These are phyloP conservation scores for Castanea sativa DNA, from an alignment of 306 rosid species.

Conservation along the genomic window DNA sequence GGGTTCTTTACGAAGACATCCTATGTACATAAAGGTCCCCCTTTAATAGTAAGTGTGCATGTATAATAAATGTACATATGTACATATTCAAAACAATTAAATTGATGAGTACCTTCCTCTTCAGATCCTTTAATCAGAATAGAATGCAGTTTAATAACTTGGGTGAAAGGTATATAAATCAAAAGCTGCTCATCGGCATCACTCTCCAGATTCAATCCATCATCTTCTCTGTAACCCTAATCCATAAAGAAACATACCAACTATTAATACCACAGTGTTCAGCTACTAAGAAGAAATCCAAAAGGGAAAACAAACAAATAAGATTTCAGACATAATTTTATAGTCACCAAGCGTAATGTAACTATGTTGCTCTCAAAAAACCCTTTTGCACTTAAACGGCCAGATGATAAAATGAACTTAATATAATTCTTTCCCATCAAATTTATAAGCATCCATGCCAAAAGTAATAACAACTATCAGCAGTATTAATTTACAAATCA, in stretches of 20 bases:
- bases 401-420: background rate
- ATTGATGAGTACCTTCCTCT: constrained; percentile 66
- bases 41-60: background rate
- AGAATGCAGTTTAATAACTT: constrained; percentile 81
- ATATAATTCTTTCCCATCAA: background rate
- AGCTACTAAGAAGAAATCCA: background rate
- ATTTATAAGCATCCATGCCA: background rate
- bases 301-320: too few species aligned
- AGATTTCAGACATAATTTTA: background rate
- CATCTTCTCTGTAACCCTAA: constrained; percentile 94
- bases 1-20: too few species aligned
- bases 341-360: background rate
- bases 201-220: constrained; percentile 86
- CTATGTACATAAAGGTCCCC: too few species aligned
- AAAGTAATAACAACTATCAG: background rate
- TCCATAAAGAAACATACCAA: constrained; percentile 17
- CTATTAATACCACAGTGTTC: background rate
- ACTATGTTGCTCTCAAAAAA: background rate
- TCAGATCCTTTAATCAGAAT: constrained; percentile 74
- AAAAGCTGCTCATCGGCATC: constrained; percentile 98
- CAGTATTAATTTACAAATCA: background rate
- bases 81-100: background rate
- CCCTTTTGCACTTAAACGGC: background rate
- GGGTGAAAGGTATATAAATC: constrained; percentile 82
- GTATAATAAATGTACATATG: background rate